Evolutionary conservation across 2,329 filamentous ascomycete species (phyloP), one percentile per base, ranked within the genome.

Genomic region (Trichoderma brevicompactum): DNA sequence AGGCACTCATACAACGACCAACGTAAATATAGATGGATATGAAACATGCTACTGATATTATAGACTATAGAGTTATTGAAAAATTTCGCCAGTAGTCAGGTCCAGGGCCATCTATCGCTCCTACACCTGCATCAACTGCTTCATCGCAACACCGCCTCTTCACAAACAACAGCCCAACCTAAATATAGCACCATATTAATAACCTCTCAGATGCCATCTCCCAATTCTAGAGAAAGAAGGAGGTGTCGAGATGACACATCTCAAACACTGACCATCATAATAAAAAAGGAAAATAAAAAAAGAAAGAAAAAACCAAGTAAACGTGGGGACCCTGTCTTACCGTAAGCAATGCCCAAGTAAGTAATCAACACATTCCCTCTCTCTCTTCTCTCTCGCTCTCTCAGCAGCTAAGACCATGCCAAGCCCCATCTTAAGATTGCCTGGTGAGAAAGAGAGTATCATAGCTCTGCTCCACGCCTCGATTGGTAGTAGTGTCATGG

Each of bases 161-260:
- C 48, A 9, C 1, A 2, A 50, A 9, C 13, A n/a, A 12, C 7
- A n/a, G 23, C 48, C 48, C 15, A 50, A 0, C 15, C 48, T 52
- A 52, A 32, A 52, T 52, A 32, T 52, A 52, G 48, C 48, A 52
- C 17, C 28, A 32, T 49, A 49, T n/a, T 32, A 49, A 28, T 5
- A 28, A 5, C 23, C 23, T 49, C 7, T 19, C 10, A 12, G 2
- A 12, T 9, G 8, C 46, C 13, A 28, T 28, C 23, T 28, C 23
- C 23, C 23, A 28, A 28, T 50, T 34, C 48, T 23, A 23, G 15
- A 50, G 23, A 34, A 15, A 50, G 23, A 50, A 50, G 48, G 48
- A 50, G 48, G 48, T 28, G 23, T 32, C 48, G 32, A 28, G 28
- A 44, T 56, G 40, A 56, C 40, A 44, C 54, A 44, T 44, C n/a